These are phyloP conservation scores for Yamagishiella unicocca DNA, from an alignment of 139 green algal species.

Conservation along the genomic window DNA sequence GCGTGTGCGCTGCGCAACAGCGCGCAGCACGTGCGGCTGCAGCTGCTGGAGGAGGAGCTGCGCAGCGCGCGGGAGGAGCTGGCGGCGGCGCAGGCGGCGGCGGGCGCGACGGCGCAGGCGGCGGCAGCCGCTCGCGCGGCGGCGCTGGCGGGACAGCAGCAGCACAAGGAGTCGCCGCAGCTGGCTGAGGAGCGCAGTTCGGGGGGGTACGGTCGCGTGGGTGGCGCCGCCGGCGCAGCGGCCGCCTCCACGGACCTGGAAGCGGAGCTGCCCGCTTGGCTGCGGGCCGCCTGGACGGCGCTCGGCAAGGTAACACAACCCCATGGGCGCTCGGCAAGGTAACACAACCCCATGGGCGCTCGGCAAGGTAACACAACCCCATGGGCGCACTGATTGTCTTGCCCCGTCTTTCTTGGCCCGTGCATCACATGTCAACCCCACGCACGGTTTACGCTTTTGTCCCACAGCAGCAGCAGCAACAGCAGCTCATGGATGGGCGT, in stretches of 20 bases:
- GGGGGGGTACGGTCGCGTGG: background rate
- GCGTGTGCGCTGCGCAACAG: constrained; percentile 4
- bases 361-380: no score
- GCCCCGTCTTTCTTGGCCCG: no score
- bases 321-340: no score
- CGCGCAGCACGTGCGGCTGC: constrained; percentile 24
- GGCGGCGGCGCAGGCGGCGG: constrained; percentile 6
- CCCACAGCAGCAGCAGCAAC: no score
- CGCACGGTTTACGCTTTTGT: no score
- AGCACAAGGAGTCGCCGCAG: background rate
- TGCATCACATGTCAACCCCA: no score
- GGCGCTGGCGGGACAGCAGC: background rate
- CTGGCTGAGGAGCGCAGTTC: background rate
- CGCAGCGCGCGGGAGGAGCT: background rate
- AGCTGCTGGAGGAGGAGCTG: constrained; percentile 46
- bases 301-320: background rate
- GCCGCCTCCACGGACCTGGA: background rate
- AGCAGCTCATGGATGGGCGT: no score
- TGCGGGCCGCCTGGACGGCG: background rate
- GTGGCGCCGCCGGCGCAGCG: background rate
- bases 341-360: no score
- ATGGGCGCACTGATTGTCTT: no score
- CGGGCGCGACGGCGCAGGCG: background rate
- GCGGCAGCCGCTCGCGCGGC: background rate
- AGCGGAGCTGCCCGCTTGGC: background rate